Evolutionary conservation across 1,139 yeast genomes (phyloP), one percentile per base, ranked within the genome.

Genomic region (Blastobotrys capitulatus): DNA sequence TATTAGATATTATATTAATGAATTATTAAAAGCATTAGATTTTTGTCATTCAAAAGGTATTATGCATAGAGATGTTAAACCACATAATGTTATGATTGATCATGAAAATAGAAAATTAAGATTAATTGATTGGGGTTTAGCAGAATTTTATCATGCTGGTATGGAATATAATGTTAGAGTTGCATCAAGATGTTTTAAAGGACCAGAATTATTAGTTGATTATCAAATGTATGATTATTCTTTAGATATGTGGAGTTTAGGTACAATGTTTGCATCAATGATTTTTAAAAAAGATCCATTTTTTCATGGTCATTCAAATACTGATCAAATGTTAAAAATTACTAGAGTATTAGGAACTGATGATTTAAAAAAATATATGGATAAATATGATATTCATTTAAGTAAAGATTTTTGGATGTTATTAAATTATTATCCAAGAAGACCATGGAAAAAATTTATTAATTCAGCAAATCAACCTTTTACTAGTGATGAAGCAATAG

Each of bases 1-100:
- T 65, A 84, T 92, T 59, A 79, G 95, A 57, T 90, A 72, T 71
- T 94, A 94, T 70, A 89, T 92, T 80, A 82, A 77, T 59, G 96
- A 92, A 70, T 76, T 94, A 55, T 76, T 94, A 60, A 83, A 79
- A 60, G 98, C 98, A 0, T 76, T 94, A 55, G 97, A 94, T 68
- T 94, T 79, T 67, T 86, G 94, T 44, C 99, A 94, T 69, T 87
- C 96, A 6, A 88, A 87, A 88, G 99, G 98, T 38, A 90, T 94
- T 55, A 94, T 94, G 87, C 99, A 94, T 69, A 77, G 99, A 66
- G 99, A 94, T 69, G 98, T 94, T 54, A 94, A 94, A 68, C 98
- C 98, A 27, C 97, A 94, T 66, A 94, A 94, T 64, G 94, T 94
- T 44, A 92, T 94, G 97, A 94, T 94, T 63, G 98, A 94, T 67